These are phyloP conservation scores for Fomes fomentarius DNA, from an alignment of 1,284 basidiomycete species.

Conservation along the genomic window DNA sequence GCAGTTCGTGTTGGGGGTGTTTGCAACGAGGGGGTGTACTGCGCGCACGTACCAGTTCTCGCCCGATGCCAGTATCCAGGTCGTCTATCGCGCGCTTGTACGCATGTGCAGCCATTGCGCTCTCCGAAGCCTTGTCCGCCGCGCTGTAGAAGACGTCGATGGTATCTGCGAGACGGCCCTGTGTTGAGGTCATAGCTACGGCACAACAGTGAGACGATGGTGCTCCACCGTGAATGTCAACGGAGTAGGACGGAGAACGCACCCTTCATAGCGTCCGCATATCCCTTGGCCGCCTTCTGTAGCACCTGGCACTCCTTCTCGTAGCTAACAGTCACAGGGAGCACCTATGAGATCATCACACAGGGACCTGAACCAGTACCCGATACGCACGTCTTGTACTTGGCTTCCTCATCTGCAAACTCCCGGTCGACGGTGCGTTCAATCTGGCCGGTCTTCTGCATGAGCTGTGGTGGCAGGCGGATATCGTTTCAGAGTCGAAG, in stretches of 20 bases:
- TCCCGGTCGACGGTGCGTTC: constrained; percentile 95
- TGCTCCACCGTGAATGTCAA: too few species aligned
- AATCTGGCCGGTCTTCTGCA: constrained; percentile 98
- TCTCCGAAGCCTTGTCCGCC: constrained; percentile 82
- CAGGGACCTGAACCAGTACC: background rate
- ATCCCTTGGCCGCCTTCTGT: constrained; percentile 95
- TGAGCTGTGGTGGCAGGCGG: constrained; percentile 51
- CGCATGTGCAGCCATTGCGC: constrained; percentile 96
- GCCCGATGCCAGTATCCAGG: constrained; percentile 82
- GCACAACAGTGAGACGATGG: constrained; percentile 4
- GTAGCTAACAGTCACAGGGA: constrained; percentile 54
- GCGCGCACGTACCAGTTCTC: constrained; percentile 74
- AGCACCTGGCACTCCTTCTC: constrained; percentile 92
- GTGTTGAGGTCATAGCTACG: constrained; percentile 94
- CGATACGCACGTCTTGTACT: constrained; percentile 82
- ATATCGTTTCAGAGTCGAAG: background rate
- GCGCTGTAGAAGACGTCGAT: constrained; percentile 93
- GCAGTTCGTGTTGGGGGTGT: background rate
- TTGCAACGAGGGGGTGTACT: background rate
- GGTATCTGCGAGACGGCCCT: constrained; percentile 94
- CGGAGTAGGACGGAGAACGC: constrained; percentile 24
- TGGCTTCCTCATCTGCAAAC: constrained; percentile 91
- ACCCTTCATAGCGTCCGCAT: constrained; percentile 95
- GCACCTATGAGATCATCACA: constrained; percentile 2
- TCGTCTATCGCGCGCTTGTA: constrained; percentile 97